Percentiles rank a stretch among this genome's conserved stretches.
Conservation (phyloP, 2,329 filamentous ascomycete species). For the Microascus cirrosus region DNA sequence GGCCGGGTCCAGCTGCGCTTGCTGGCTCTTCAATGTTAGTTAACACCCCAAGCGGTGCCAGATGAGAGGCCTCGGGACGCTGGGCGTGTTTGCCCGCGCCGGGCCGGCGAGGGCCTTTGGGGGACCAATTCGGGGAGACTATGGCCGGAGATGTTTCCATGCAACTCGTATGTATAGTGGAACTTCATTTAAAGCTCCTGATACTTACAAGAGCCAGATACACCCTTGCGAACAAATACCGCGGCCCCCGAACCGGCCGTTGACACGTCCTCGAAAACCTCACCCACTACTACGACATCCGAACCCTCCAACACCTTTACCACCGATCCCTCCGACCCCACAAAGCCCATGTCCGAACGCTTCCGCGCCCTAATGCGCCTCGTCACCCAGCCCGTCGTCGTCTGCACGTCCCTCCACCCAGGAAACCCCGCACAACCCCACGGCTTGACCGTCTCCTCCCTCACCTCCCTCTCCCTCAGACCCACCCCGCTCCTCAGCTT, state of each 20-base stretch:
- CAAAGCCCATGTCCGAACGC: slow-evolving; percentile 24
- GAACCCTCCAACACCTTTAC: neutral
- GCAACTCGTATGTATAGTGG: neutral
- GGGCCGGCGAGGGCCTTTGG: neutral
- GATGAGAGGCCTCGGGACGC: neutral
- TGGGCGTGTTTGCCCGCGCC: neutral
- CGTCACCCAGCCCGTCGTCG: slow-evolving; percentile 42
- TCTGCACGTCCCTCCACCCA: slow-evolving; percentile 36
- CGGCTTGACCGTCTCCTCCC: slow-evolving; percentile 50
- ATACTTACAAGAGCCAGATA: neutral
- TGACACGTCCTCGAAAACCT: neutral
- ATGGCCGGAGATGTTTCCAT: neutral
- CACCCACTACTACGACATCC: neutral
- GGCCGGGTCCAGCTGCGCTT: neutral
- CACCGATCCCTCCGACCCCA: neutral
- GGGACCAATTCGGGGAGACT: neutral
- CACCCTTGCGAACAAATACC: neutral
- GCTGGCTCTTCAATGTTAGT: neutral
- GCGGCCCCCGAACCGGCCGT: neutral
- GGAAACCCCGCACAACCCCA: slow-evolving; percentile 16
- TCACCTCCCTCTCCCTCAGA: slow-evolving; percentile 42
- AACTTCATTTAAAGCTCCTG: neutral
- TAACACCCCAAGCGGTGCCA: neutral
- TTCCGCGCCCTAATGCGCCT: slow-evolving; percentile 42
- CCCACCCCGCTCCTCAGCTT: slow-evolving; percentile 38